A percentile compares a stretch with the other conserved stretches of the same genome.
Evolutionary conservation across 345 rosid genomes (phyloP).

Genomic region (Bruguiera gymnorhiza): DNA sequence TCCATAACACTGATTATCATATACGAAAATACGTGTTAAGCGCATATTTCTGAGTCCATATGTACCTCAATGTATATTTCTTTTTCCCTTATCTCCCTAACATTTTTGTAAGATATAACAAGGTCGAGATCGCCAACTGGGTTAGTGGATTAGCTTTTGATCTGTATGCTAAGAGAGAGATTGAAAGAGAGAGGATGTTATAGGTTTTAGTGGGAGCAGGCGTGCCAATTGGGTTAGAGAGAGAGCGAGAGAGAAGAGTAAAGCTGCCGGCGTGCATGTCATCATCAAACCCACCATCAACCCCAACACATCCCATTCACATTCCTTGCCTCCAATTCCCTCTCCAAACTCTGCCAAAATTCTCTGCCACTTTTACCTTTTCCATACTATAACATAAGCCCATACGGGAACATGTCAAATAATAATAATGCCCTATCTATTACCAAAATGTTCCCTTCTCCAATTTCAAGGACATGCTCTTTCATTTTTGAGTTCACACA

Average conservation of each 20-base stretch:
- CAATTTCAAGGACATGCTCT: slow-evolving; percentile 36
- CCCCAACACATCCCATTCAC: slow-evolving; percentile 27
- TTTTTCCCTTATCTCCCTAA: too few relatives aligned
- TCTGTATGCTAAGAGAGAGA: background rate
- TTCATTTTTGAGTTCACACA: background rate
- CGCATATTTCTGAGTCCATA: too few relatives aligned
- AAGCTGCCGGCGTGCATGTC: slow-evolving; percentile 99
- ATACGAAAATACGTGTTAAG: too few relatives aligned
- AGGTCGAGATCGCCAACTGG: slow-evolving; percentile 33
- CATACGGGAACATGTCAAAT: slow-evolving; percentile 13
- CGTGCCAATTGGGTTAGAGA: slow-evolving; percentile 47
- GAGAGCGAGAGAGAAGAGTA: slow-evolving; percentile 23
- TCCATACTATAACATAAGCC: slow-evolving; percentile 15
- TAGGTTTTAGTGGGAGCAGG: slow-evolving; percentile 58
- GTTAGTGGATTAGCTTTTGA: slow-evolving; percentile 42
- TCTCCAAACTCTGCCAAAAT: slow-evolving; percentile 65
- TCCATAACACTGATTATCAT: too few relatives aligned
- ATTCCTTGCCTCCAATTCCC: slow-evolving; percentile 67
- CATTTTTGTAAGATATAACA: too few relatives aligned
- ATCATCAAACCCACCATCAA: slow-evolving; percentile 58
- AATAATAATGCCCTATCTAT: slow-evolving; percentile 15
- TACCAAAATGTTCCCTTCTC: slow-evolving; percentile 19
- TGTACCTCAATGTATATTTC: too few relatives aligned
- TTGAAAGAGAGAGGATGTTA: slow-evolving; percentile 7
- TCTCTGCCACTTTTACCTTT: slow-evolving; percentile 18